Evolutionary conservation across 2,329 filamentous ascomycete species (phyloP).

Genomic region (Pseudocercospora eumusae): DNA sequence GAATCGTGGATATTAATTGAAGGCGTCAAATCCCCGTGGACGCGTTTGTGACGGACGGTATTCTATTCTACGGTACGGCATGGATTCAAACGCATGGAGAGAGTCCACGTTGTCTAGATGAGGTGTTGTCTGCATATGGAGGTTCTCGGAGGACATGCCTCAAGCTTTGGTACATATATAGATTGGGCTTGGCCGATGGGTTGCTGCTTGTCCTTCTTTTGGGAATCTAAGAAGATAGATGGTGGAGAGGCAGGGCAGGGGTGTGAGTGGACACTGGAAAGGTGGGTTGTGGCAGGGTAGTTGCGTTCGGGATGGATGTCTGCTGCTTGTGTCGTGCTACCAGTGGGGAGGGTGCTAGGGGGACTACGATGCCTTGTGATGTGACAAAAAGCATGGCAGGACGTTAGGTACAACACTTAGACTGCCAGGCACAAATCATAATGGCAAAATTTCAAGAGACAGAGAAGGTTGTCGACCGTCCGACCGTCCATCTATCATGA

Average conservation of each 20-base stretch:
- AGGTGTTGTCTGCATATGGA: background rate
- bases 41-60: background rate
- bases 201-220: background rate
- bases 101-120: constrained; percentile 13
- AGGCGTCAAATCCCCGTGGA: background rate
- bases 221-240: background rate
- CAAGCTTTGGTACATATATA: constrained; percentile 9
- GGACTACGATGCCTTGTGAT: constrained; percentile 2
- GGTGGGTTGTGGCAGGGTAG: background rate
- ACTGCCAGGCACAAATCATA: too few species aligned
- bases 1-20: constrained; percentile 1
- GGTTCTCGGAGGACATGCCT: background rate
- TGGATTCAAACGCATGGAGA: too few species aligned
- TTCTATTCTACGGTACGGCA: too few species aligned
- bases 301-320: background rate
- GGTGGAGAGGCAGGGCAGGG: background rate
- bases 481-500: background rate
- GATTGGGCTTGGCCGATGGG: constrained; percentile 1
- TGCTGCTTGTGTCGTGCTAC: constrained; percentile 6
- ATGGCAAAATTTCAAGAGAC: too few species aligned
- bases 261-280: background rate
- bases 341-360: background rate
- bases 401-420: background rate
- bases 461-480: background rate
- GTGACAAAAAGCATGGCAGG: background rate